phyloP scores from a whole-genome alignment of 148 eudicot species.

The Bassia scoparia region DNA sequence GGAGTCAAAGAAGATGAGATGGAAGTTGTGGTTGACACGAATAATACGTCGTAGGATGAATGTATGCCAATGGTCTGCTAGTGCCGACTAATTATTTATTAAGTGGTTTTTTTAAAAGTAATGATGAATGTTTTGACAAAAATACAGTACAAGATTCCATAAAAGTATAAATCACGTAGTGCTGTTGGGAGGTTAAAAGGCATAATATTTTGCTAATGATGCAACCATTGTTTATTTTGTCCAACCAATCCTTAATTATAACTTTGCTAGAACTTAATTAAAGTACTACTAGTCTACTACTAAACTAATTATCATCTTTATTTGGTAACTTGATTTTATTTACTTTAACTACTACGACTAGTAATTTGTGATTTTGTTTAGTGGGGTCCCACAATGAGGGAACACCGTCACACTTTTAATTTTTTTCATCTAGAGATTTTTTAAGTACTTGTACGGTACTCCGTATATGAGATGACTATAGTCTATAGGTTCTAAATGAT shows the following conservation, averaged over 20 bases:
- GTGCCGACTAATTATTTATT: conserved; percentile 1
- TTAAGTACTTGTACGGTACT: too few relatives aligned
- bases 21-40: conserved; percentile 4
- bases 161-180: conserved; percentile 30
- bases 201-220: conserved; percentile 24
- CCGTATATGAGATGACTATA: too few relatives aligned
- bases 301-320: background rate
- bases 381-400: conserved; percentile 6
- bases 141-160: conserved; percentile 21
- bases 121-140: conserved; percentile 25
- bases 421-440: too few relatives aligned
- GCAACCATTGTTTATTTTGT: conserved; percentile 26
- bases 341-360: background rate
- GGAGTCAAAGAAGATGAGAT: conserved; percentile 15
- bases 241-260: conserved; percentile 14
- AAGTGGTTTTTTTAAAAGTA: conserved; percentile 18
- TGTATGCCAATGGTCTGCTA: background rate
- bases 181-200: conserved; percentile 38
- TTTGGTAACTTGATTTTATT: background rate
- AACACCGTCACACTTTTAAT: conserved; percentile 26
- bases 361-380: background rate
- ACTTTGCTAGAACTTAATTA: conserved; percentile 5
- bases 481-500: too few relatives aligned
- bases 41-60: background rate
- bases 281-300: background rate